Evolutionary conservation across 345 rosid species (phyloP).

Genomic region (Cardamine resedifolia): DNA sequence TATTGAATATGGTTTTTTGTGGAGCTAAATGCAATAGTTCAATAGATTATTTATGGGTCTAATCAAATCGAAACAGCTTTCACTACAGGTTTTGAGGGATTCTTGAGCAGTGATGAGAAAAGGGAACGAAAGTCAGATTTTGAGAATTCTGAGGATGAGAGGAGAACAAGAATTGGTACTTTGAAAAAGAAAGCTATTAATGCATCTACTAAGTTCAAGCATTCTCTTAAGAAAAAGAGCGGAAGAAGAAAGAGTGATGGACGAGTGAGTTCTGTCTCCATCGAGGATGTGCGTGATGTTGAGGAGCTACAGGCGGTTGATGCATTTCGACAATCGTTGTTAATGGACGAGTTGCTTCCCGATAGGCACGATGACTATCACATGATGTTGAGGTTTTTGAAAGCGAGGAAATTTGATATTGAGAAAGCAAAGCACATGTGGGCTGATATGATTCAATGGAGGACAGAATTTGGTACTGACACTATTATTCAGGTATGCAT

Average conservation of each 20-base stretch:
- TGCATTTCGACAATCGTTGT: conserved; percentile 73
- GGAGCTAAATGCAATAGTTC: conserved; percentile 3
- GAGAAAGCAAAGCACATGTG: conserved; percentile 97
- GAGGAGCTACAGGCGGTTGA: conserved; percentile 89
- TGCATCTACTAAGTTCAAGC: conserved; percentile 89
- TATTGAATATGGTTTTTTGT: not conserved
- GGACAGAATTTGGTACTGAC: conserved; percentile 86
- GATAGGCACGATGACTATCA: conserved; percentile 81
- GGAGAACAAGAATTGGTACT: conserved; percentile 88
- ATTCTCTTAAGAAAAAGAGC: conserved; percentile 86
- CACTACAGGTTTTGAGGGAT: conserved; percentile 82
- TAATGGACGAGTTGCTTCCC: conserved; percentile 81
- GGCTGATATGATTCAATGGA: conserved; percentile 98
- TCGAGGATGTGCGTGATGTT: conserved; percentile 89
- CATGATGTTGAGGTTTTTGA: conserved; percentile 93
- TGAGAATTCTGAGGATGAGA: conserved; percentile 98
- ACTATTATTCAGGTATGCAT: conserved; percentile 67
- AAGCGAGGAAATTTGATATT: conserved; percentile 89
- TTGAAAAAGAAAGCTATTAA: conserved; percentile 87
- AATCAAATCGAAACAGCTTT: conserved; percentile 26
- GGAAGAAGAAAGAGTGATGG: conserved; percentile 80
- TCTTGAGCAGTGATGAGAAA: conserved; percentile 84
- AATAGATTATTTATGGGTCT: conserved; percentile 2
- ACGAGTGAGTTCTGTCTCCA: conserved; percentile 91
- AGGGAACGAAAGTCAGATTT: conserved; percentile 94